Percentiles rank a stretch among this genome's conserved stretches.
Evolutionary conservation across 2,329 filamentous ascomycete species (phyloP).

Genomic region (Cladobotryum protrusum): DNA sequence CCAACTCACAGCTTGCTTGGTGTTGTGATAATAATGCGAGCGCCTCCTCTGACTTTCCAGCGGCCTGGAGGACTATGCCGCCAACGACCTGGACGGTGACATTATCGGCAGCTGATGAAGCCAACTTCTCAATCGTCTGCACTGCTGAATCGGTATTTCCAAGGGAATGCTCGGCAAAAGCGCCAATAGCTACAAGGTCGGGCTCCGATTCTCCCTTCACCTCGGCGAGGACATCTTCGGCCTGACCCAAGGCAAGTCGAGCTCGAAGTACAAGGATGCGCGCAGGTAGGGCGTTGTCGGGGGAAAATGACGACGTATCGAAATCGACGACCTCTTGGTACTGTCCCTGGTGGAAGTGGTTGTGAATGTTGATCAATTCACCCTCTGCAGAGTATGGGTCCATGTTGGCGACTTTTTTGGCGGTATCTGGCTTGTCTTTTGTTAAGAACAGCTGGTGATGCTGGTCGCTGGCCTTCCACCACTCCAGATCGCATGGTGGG

Average conservation of each 20-base stretch:
- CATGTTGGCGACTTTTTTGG: constrained; percentile 39
- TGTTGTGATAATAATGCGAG: constrained; percentile 73
- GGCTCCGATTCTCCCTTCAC: constrained; percentile 60
- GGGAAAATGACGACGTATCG: constrained; percentile 70
- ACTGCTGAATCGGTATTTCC: constrained; percentile 59
- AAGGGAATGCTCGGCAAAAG: constrained; percentile 61
- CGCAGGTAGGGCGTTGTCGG: constrained; percentile 70
- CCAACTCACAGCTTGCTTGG: constrained; percentile 70
- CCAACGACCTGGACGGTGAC: constrained; percentile 72
- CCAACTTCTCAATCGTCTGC: constrained; percentile 59
- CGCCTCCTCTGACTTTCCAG: constrained; percentile 79
- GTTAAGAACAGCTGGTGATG: constrained; percentile 8
- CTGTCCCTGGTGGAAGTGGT: constrained; percentile 71
- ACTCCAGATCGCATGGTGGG: constrained; percentile 8
- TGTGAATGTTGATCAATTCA: constrained; percentile 67
- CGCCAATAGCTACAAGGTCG: constrained; percentile 69
- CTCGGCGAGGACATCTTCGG: constrained; percentile 64
- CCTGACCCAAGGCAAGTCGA: constrained; percentile 74
- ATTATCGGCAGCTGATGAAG: constrained; percentile 63
- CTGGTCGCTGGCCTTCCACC: constrained; percentile 8
- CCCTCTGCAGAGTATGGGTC: constrained; percentile 66
- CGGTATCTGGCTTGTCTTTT: constrained; percentile 6
- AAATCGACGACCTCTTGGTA: constrained; percentile 83
- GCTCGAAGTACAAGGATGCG: constrained; percentile 75
- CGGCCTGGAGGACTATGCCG: constrained; percentile 74